phyloP scores from a whole-genome alignment of 2,329 filamentous ascomycete genomes.

The Epichloe sylvatica region DNA sequence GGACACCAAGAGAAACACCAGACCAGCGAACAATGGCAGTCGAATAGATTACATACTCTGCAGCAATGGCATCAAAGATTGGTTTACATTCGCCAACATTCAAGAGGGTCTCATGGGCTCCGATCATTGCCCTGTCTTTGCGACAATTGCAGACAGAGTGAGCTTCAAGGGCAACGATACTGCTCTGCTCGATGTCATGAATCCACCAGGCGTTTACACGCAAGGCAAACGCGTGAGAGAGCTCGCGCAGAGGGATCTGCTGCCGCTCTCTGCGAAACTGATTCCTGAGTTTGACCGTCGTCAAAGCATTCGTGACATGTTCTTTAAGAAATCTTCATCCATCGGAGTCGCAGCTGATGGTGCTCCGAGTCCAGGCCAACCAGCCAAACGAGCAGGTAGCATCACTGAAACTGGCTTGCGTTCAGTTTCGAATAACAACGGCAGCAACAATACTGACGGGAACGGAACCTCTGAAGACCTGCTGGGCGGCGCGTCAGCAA shows the following conservation, averaged over 20 bases:
- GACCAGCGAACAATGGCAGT: constrained; percentile 86
- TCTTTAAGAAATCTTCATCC: constrained; percentile 29
- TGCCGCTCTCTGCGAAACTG: constrained; percentile 65
- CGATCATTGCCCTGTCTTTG: constrained; percentile 91
- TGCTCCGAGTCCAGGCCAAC: background rate
- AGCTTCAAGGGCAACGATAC: constrained; percentile 31
- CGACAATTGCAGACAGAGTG: constrained; percentile 52
- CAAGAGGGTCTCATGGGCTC: constrained; percentile 90
- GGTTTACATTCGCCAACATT: constrained; percentile 72
- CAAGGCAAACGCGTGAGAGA: constrained; percentile 51
- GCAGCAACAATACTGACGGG: background rate
- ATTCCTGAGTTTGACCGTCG: constrained; percentile 81
- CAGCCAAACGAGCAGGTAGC: background rate
- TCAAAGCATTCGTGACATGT: constrained; percentile 87
- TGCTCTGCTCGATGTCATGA: constrained; percentile 60
- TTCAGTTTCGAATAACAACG: background rate
- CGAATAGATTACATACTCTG: constrained; percentile 91
- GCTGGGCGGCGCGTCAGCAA: background rate
- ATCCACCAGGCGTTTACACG: constrained; percentile 57
- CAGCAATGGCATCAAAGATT: constrained; percentile 60
- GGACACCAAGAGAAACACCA: constrained; percentile 88
- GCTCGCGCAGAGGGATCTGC: constrained; percentile 51
- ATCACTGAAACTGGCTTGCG: background rate
- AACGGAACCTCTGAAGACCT: background rate
- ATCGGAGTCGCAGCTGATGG: background rate